Evolutionary conservation across 176 grass and related monocot species (phyloP).

Genomic region (Panicum miliaceum): DNA sequence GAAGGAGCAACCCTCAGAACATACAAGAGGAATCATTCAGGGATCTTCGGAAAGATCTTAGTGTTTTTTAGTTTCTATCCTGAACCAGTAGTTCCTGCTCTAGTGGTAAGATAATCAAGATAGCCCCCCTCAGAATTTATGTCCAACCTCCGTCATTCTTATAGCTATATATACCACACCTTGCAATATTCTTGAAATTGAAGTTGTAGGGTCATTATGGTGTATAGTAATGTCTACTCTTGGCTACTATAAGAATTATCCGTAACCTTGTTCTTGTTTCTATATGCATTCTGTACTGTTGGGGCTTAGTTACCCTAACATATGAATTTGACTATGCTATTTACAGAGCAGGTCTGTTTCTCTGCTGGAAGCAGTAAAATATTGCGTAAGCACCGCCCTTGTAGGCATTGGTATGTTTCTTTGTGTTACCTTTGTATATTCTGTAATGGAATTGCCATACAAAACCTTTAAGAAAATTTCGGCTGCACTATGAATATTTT

Average conservation of each 20-base stretch:
- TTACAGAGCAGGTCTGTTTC: constrained; percentile 77
- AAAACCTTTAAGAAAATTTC: constrained; percentile 32
- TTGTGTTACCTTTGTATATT: constrained; percentile 10
- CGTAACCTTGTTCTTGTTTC: constrained; percentile 18
- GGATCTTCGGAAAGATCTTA: not conserved
- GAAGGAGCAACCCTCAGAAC: not conserved
- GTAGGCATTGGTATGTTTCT: constrained; percentile 72
- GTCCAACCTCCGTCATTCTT: not conserved
- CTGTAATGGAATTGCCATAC: not conserved
- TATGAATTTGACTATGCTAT: constrained; percentile 48
- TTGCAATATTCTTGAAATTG: not conserved
- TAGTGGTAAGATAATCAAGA: not conserved
- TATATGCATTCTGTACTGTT: constrained; percentile 31
- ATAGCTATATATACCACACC: not conserved
- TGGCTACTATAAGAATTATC: not conserved
- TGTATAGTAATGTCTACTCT: not conserved
- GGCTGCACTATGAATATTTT: constrained; percentile 16
- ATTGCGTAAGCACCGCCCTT: constrained; percentile 59
- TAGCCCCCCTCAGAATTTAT: no score
- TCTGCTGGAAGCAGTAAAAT: constrained; percentile 75
- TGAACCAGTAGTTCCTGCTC: not conserved
- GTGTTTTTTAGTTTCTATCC: not conserved
- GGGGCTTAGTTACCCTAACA: constrained; percentile 28
- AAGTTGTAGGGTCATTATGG: not conserved
- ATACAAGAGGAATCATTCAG: not conserved